Evolutionary conservation across 139 green algal genomes (phyloP), one percentile per base, ranked within the genome.

Genomic region (Volvox africanus): DNA sequence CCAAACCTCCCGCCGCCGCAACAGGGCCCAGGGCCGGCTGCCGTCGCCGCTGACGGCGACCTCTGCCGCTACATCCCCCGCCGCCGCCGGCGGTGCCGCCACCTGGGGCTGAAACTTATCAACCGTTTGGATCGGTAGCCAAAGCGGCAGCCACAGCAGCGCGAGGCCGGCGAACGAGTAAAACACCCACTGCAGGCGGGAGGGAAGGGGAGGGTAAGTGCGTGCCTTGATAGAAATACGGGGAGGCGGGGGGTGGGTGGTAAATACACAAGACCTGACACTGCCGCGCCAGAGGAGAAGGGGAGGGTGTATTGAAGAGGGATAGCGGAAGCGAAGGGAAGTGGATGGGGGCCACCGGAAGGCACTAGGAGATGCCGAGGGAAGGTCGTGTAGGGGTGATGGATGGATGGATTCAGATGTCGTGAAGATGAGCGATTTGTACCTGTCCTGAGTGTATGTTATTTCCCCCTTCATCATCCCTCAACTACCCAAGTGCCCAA

Each of bases 101-200:
- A 2, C 14, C 71, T 16, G 73, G 6, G 21, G 28, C 62, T 71
- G 89, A 61, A 89, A 73, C 16, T 71, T 87, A 36, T 84, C 81
- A 5, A 91, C 35, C 19, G 83, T 75, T 0, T 19, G 37, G 5
- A 95, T 68, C 0, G 94, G 93, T 32, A 96, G 61, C 96, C 96
- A 98, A 21, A 96, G 81, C 0, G 96, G 95, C 82, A 98, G 94
- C 96, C 95, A 97, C 22, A 96, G 78, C 20, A 96, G 36, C 3
- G 95, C 96, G 28, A 92, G 80, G 9, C 55, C 92, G 0, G 95
- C 95, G 92, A 97, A 97, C 0, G 95, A 35, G 90, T 98, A 97
- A 80, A 98, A 98, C 1, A 97, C 92, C 83, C 83, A 94, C 89
- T 96, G 93, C 13, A 24, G 0, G 67, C 30, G 13, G 76, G 76